A percentile compares a stretch with the other conserved stretches of the same genome.
Conservation (phyloP, 2,329 filamentous ascomycete species). For the Helminthosporium solani region DNA sequence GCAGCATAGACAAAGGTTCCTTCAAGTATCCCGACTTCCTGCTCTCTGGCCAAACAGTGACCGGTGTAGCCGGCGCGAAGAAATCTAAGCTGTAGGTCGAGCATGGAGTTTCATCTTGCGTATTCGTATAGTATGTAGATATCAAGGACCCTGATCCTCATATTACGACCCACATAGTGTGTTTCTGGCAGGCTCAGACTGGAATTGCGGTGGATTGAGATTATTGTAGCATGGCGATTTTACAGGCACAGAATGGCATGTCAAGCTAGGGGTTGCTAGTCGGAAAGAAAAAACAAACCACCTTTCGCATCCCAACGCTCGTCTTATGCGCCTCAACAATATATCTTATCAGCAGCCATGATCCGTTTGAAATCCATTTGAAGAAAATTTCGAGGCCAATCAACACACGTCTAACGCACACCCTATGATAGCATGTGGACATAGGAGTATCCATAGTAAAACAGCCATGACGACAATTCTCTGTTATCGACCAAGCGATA, state of each 20-base stretch:
- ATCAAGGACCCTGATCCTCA: background rate
- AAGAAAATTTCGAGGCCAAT: too few relatives aligned
- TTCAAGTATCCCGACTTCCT: constrained; percentile 61
- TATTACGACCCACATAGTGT: background rate
- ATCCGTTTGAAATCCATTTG: too few relatives aligned
- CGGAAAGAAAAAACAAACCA: too few relatives aligned
- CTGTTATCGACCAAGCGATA: background rate
- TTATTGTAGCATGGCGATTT: too few relatives aligned
- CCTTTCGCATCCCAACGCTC: too few relatives aligned
- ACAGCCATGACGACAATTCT: constrained; percentile 7
- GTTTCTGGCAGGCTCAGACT: background rate
- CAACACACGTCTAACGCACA: too few relatives aligned
- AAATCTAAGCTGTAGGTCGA: constrained; percentile 53
- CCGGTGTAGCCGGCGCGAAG: constrained; percentile 60
- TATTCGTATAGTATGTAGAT: background rate
- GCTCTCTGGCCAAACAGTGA: constrained; percentile 53
- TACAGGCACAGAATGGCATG: too few relatives aligned
- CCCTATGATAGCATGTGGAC: too few relatives aligned
- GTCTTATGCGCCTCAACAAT: too few relatives aligned
- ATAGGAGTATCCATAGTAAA: too few relatives aligned
- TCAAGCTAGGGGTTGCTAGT: too few relatives aligned
- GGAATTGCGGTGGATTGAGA: background rate
- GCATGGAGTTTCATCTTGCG: background rate
- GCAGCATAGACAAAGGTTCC: constrained; percentile 39
- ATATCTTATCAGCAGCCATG: too few relatives aligned